Evolutionary conservation across 2,329 filamentous ascomycete species (phyloP).

Genomic region (Exophiala viscosa): DNA sequence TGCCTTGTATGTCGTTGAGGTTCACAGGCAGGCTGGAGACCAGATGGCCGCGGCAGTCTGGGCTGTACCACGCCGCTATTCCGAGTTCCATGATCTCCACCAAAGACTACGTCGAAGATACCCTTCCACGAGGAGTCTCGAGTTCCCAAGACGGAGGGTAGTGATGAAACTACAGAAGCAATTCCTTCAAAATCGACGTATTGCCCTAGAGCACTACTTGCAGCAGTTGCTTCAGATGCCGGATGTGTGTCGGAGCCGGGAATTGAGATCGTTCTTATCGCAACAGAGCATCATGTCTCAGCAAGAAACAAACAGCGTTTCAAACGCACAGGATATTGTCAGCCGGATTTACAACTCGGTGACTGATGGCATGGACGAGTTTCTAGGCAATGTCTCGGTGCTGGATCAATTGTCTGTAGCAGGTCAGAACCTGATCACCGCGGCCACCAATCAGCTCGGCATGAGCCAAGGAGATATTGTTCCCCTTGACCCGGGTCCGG

Average conservation of each 20-base stretch:
- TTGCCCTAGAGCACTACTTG: conserved; percentile 81
- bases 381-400: conserved; percentile 91
- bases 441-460: conserved; percentile 50
- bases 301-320: conserved; percentile 58
- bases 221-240: conserved; percentile 77
- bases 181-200: conserved; percentile 82
- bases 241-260: conserved; percentile 89
- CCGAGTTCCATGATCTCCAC: conserved; percentile 93
- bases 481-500: conserved; percentile 48
- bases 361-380: conserved; percentile 96
- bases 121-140: conserved; percentile 79
- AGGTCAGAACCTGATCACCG: conserved; percentile 72
- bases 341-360: conserved; percentile 94
- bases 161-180: conserved; percentile 97
- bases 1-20: conserved; percentile 84
- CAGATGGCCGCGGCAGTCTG: conserved; percentile 96
- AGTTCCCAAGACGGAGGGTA: conserved; percentile 87
- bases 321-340: conserved; percentile 76
- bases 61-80: conserved; percentile 89
- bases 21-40: conserved; percentile 83
- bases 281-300: conserved; percentile 73
- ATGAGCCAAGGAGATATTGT: conserved; percentile 31
- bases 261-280: conserved; percentile 87
- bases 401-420: conserved; percentile 90
- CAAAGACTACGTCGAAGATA: conserved; percentile 82